These are phyloP conservation scores for Beauveria australis DNA, from an alignment of 2,329 filamentous ascomycete genomes.

Conservation along the genomic window DNA sequence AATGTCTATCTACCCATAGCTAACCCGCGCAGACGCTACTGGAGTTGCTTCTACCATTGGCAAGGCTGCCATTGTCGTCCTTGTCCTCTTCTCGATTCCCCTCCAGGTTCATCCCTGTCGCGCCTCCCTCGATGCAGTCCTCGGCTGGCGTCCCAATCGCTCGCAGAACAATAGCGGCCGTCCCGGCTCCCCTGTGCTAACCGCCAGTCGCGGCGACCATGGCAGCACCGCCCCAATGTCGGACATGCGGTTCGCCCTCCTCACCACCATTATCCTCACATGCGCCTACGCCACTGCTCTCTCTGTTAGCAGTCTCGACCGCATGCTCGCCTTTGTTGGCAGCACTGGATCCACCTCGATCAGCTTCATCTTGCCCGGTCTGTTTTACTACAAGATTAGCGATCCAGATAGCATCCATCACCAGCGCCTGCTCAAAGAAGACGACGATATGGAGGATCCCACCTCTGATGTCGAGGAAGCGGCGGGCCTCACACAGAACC, in stretches of 20 bases:
- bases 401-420: slow-evolving; percentile 80
- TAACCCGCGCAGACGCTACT: slow-evolving; percentile 28
- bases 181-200: slow-evolving; percentile 35
- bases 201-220: slow-evolving; percentile 38
- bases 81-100: slow-evolving; percentile 94
- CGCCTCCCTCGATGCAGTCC: slow-evolving; percentile 88
- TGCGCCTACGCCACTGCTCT: slow-evolving; percentile 82
- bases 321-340: slow-evolving; percentile 89
- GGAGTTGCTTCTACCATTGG: slow-evolving; percentile 77
- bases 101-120: slow-evolving; percentile 93
- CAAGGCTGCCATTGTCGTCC: slow-evolving; percentile 87
- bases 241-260: slow-evolving; percentile 78
- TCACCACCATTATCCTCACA: slow-evolving; percentile 80
- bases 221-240: slow-evolving; percentile 59
- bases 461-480: slow-evolving; percentile 44
- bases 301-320: slow-evolving; percentile 81
- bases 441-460: slow-evolving; percentile 69
- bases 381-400: slow-evolving; percentile 99
- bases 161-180: slow-evolving; percentile 28
- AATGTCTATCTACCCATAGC: neutral
- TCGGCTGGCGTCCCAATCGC: slow-evolving; percentile 73
- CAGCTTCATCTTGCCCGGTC: slow-evolving; percentile 88
- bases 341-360: slow-evolving; percentile 92
- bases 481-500: slow-evolving; percentile 35
- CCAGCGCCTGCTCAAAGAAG: slow-evolving; percentile 80